Evolutionary conservation across 1,139 yeast genomes (phyloP).

Genomic region (Geotrichum aggregatum): DNA sequence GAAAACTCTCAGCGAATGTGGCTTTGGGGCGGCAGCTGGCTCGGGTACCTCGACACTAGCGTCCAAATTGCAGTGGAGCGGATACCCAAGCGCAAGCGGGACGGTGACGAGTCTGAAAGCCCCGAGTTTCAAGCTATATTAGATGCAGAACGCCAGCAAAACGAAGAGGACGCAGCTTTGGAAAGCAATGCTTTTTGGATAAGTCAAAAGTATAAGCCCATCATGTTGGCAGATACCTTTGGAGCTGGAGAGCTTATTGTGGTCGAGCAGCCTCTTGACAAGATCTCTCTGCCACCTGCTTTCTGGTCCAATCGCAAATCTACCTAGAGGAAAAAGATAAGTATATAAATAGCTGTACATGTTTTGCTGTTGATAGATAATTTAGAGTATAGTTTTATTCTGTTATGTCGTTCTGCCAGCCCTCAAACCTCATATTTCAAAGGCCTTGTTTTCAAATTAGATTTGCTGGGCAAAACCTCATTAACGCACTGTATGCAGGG

Average conservation of each 20-base stretch:
- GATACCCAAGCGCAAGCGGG: slow-evolving; percentile 47
- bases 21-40: slow-evolving; percentile 88
- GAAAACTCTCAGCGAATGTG: slow-evolving; percentile 51
- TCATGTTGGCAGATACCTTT: slow-evolving; percentile 59
- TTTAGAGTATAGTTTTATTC: no score
- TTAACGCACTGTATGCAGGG: no score
- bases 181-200: slow-evolving; percentile 57
- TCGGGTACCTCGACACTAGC: slow-evolving; percentile 68
- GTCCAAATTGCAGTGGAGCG: slow-evolving; percentile 51
- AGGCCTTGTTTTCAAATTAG: no score
- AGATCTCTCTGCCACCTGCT: slow-evolving; percentile 64
- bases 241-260: slow-evolving; percentile 60
- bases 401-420: no score
- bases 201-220: slow-evolving; percentile 71
- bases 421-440: no score
- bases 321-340: slow-evolving; percentile 37
- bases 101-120: slow-evolving; percentile 52
- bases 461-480: no score
- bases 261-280: slow-evolving; percentile 70
- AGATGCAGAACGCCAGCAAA: slow-evolving; percentile 21
- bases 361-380: no score
- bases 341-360: no score
- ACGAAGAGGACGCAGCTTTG: slow-evolving; percentile 34
- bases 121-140: no score
- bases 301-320: slow-evolving; percentile 65